Percentiles rank a stretch among this genome's conserved stretches.
Evolutionary conservation across 2,329 filamentous ascomycete species (phyloP).

Genomic region (Ophiocordyceps camponoti-floridani): DNA sequence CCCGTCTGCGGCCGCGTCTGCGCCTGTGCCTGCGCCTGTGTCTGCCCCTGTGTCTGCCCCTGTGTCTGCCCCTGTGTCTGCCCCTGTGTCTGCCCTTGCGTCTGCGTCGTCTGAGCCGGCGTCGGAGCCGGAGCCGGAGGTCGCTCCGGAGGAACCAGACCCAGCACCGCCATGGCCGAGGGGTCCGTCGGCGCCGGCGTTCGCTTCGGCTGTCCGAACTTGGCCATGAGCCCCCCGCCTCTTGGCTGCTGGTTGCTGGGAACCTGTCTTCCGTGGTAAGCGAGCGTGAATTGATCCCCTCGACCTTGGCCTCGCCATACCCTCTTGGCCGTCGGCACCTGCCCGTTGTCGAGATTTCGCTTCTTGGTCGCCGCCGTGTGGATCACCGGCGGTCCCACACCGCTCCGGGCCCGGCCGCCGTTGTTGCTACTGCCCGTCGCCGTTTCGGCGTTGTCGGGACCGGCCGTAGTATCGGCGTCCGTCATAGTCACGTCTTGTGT

Average conservation of each 20-base stretch:
- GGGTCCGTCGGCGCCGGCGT: constrained; percentile 23
- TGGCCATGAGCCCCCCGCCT: constrained; percentile 16
- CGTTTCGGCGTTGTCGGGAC: background rate
- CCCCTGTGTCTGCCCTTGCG: background rate
- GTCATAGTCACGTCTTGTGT: too few species aligned
- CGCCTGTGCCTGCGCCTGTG: background rate
- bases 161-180: constrained; percentile 33
- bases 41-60: background rate
- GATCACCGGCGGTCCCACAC: constrained; percentile 18
- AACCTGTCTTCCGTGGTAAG: constrained; percentile 11
- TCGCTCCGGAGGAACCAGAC: constrained; percentile 26
- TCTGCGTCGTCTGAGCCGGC: background rate
- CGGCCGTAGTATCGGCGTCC: background rate
- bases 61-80: constrained; percentile 1
- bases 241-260: constrained; percentile 11
- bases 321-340: constrained; percentile 16
- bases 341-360: constrained; percentile 9
- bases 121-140: constrained; percentile 10
- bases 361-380: constrained; percentile 24
- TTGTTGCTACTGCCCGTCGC: background rate
- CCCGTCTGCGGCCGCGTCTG: background rate
- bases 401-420: constrained; percentile 6
- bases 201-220: constrained; percentile 13
- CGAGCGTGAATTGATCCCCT: too few species aligned
- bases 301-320: constrained; percentile 13